Evolutionary conservation across 345 rosid species (phyloP), one percentile per base, ranked within the genome.

Genomic region (Populus simonii): DNA sequence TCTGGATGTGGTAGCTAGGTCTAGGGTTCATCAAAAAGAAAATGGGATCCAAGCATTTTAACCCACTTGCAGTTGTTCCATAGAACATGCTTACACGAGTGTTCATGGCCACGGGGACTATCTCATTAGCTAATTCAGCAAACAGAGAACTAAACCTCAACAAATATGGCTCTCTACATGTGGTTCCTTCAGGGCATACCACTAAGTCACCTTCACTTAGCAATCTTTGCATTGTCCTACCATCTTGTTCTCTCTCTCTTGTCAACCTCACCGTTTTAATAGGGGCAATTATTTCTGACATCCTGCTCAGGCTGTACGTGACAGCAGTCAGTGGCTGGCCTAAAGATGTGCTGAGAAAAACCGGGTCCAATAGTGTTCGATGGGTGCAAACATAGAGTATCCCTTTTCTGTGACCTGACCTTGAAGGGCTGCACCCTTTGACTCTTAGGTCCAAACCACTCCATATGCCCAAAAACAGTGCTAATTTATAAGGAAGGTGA

Each of bases 121-220:
- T 92, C 63, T 96, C 97, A 57, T 93, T 92, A 0, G 93, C 84
- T 35, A 96, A 47, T 84, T 96, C 98, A 1, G 98, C 97, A 68
- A 96, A 96, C 79, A 96, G 65, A 4, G 98, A 89, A 84, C 98
- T 96, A 73, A 96, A 96, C 83, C 99, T 89, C 75, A 96, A 74
- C 57, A 96, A 70, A 72, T 93, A 96, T 0, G 98, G 98, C 78
- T 96, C 99, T 41, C 98, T 82, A 62, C 98, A 96, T 0, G 99
- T 96, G 66, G 99, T 96, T 68, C 99, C 98, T 83, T 96, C 99
- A 0, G 99, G 98, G 76, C 98, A 96, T 5, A 96, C 91, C 38
- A 91, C 98, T 63, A 96, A 65, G 71, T 96, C 99, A 7, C 98
- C 97, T 83, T 90, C 90, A 18, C 86, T 82, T 7, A 96, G 81